Conservation (phyloP, 2,329 filamentous ascomycete genomes). For the Catunica adiposa region DNA sequence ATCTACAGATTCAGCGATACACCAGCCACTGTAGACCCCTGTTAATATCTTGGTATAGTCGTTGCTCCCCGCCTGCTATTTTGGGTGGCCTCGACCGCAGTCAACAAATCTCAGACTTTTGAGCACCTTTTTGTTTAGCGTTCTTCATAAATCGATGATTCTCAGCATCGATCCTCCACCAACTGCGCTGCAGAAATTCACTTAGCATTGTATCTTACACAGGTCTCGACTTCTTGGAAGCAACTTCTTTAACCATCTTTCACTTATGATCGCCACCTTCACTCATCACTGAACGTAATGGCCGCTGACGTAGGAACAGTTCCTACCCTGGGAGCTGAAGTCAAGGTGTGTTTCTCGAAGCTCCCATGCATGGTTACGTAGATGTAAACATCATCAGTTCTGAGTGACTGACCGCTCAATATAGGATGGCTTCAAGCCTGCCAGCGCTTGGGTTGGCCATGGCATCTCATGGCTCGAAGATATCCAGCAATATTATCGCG, state of each 20-base stretch:
- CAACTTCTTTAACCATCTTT: conserved; percentile 1
- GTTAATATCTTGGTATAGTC: not conserved
- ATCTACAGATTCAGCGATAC: not conserved
- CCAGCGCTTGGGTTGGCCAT: conserved; percentile 78
- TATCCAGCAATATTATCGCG: conserved; percentile 92
- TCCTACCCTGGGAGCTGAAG: conserved; percentile 80
- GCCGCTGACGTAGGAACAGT: conserved; percentile 58
- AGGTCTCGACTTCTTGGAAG: not conserved
- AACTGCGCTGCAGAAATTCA: not conserved
- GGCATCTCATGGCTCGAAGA: conserved; percentile 94
- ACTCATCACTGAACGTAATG: conserved; percentile 34
- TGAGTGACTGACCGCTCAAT: conserved; percentile 1
- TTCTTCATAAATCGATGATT: not conserved
- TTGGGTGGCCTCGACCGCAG: not conserved
- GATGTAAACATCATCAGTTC: not conserved
- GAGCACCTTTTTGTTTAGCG: conserved; percentile 10
- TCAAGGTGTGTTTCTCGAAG: conserved; percentile 53
- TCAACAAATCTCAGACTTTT: conserved; percentile 4
- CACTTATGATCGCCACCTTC: conserved; percentile 9
- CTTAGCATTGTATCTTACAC: not conserved
- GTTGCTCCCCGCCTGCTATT: conserved; percentile 4
- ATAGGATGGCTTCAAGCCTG: conserved; percentile 90
- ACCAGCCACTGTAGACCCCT: conserved; percentile 4
- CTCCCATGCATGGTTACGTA: not conserved
- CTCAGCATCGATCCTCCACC: not conserved